These are phyloP conservation scores for Astrocystis sublimbata DNA, from an alignment of 495 filamentous ascomycete species.

Conservation along the genomic window DNA sequence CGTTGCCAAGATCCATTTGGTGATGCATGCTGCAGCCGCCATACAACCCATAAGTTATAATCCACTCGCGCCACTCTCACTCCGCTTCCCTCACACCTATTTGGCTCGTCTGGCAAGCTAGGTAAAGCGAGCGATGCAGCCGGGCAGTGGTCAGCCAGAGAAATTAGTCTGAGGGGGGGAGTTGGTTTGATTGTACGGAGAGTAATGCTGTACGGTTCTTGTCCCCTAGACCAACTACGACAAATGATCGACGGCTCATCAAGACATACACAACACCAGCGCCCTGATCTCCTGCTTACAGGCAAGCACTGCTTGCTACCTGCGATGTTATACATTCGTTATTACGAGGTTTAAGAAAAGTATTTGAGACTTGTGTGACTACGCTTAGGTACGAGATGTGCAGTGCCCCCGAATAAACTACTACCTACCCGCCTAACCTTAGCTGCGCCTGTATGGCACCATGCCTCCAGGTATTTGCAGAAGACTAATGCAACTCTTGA, in stretches of 20 bases:
- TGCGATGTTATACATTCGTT: no score
- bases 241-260: neutral
- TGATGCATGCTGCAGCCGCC: constrained; percentile 9
- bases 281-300: neutral
- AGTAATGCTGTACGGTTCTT: neutral
- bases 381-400: no score
- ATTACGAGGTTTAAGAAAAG: no score
- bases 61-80: neutral
- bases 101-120: neutral
- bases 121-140: neutral
- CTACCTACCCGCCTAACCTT: neutral
- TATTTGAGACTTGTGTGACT: no score
- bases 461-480: neutral
- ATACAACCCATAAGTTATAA: neutral
- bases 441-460: neutral
- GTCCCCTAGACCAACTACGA: neutral
- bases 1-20: neutral
- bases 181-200: no score
- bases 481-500: neutral
- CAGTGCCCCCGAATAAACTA: neutral
- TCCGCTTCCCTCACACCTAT: neutral
- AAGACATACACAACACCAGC: no score
- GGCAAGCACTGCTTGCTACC: neutral
- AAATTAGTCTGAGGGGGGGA: no score
- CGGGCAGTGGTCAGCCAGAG: neutral